phyloP scores from a whole-genome alignment of 352 stramenopile genomes.

The Albugo candida region DNA sequence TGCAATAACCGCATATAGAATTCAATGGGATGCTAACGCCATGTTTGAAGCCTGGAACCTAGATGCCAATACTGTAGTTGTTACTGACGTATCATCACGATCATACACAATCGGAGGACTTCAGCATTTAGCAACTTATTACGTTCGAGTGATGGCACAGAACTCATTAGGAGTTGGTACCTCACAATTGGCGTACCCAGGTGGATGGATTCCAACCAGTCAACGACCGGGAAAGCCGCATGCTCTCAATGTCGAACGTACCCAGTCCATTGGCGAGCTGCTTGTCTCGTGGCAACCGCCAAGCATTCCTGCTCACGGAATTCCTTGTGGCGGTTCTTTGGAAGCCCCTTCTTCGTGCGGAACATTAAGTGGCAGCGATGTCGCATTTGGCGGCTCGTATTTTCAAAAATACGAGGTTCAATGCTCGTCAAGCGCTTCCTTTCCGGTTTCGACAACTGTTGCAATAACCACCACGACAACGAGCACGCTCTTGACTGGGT shows the following conservation, averaged over 20 bases:
- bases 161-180: constrained; percentile 35
- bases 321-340: constrained; percentile 43
- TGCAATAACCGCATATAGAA: constrained; percentile 66
- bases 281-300: constrained; percentile 42
- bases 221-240: constrained; percentile 48
- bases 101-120: constrained; percentile 72
- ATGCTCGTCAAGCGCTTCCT: constrained; percentile 47
- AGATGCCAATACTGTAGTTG: constrained; percentile 31
- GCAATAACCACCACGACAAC: constrained; percentile 15
- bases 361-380: constrained; percentile 51
- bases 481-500: constrained; percentile 27
- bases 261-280: constrained; percentile 16
- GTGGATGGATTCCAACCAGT: constrained; percentile 26
- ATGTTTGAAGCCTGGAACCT: constrained; percentile 73
- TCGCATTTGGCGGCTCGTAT: constrained; percentile 75
- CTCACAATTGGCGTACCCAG: constrained; percentile 27
- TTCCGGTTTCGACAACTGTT: constrained; percentile 8
- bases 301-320: constrained; percentile 34
- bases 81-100: constrained; percentile 33
- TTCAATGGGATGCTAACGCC: constrained; percentile 84
- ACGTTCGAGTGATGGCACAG: constrained; percentile 74
- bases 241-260: constrained; percentile 18
- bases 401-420: constrained; percentile 89
- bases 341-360: constrained; percentile 32
- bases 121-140: constrained; percentile 68